Conservation (phyloP, 2,329 filamentous ascomycete genomes). For the Lasiodiplodia hormozganensis region DNA sequence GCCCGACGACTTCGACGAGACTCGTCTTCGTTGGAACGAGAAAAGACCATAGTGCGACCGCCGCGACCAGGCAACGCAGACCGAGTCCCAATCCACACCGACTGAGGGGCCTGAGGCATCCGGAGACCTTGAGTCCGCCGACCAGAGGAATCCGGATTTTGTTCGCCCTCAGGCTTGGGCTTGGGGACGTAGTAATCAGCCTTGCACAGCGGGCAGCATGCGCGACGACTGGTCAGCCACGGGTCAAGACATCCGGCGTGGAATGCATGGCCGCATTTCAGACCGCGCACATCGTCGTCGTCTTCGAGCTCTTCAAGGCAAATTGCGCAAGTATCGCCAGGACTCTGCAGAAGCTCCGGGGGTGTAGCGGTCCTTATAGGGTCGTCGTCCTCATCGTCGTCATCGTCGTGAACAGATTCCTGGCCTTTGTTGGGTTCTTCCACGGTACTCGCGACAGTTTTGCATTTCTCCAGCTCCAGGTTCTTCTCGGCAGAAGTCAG, state of each 20-base stretch:
- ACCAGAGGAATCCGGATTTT: conserved; percentile 36
- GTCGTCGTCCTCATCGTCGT: conserved; percentile 76
- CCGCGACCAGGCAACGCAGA: conserved; percentile 42
- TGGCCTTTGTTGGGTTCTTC: conserved; percentile 35
- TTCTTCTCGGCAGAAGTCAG: conserved; percentile 33
- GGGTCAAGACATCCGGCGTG: conserved; percentile 95
- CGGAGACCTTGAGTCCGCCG: conserved; percentile 40
- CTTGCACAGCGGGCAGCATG: conserved; percentile 97
- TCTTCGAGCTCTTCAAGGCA: conserved; percentile 95
- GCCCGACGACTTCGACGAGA: conserved; percentile 1
- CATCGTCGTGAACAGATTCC: conserved; percentile 49
- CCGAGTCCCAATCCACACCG: conserved; percentile 41
- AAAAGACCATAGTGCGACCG: conserved; percentile 41
- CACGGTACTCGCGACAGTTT: conserved; percentile 41
- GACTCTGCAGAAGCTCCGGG: conserved; percentile 78
- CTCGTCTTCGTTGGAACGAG: conserved; percentile 13
- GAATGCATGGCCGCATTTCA: conserved; percentile 98
- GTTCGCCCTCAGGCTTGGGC: conserved; percentile 70
- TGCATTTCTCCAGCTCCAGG: conserved; percentile 39
- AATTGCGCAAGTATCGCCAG: conserved; percentile 94
- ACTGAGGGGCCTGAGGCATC: conserved; percentile 42
- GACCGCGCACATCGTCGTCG: conserved; percentile 90
- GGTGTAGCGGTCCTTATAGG: conserved; percentile 84
- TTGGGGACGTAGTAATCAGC: conserved; percentile 97
- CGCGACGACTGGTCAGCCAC: conserved; percentile 91